Evolutionary conservation across 1,139 yeast species (phyloP), one percentile per base, ranked within the genome.

Genomic region (Meyerozyma athensensis): DNA sequence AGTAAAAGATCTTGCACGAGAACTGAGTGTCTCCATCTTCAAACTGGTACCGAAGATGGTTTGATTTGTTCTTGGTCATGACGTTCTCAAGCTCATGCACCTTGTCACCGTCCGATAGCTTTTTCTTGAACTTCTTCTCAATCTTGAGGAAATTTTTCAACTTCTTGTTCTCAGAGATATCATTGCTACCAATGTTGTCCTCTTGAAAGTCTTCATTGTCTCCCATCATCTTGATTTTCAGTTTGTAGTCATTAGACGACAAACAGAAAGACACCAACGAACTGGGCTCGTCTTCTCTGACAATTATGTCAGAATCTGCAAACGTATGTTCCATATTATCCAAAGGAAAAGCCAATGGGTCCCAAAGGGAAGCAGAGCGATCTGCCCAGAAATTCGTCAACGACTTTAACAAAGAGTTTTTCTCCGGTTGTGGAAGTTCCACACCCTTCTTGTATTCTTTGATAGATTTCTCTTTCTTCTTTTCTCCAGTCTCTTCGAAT

Each of bases 321-420:
- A 92, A 92, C 5, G 94, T 79, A 57, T 94, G 98, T 53, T 94
- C 97, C 1, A 83, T 76, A 0, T 86, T 70, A 17, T 74, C 73
- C 30, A 90, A 67, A 0, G 97, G 97, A 58, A 89, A 90, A 16
- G 78, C 83, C 30, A 94, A 64, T 0, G 97, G 95, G 47, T 86
- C 89, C 98, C 98, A 94, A 17, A 94, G 74, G 2, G 96, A 85
- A 0, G 97, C 92, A 1, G 97, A 86, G 49, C 98, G 65, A 60
- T 94, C 98, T 1, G 97, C 97, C 98, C 98, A 92, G 60, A 92
- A 90, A 51, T 82, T 87, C 0, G 96, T 79, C 41, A 94, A 65
- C 0, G 96, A 81, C 50, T 86, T 87, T 63, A 94, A 74, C 23
- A 94, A 59, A 1, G 96, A 82, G 23, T 80, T 77, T 48, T 78